These are phyloP conservation scores for Styphnolobium japonicum DNA, from an alignment of 306 rosid genomes.

Conservation along the genomic window DNA sequence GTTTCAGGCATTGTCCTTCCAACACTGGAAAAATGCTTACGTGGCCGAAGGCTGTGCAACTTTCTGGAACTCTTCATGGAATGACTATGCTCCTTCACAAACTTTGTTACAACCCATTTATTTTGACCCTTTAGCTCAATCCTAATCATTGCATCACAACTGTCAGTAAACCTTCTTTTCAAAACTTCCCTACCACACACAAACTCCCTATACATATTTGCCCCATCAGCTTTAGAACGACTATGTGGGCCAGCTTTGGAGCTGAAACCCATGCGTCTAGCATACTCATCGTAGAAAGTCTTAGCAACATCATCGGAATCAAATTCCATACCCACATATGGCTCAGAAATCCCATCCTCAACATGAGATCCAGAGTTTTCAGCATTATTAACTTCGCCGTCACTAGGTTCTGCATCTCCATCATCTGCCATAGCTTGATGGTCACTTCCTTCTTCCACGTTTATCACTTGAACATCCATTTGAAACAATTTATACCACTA, in stretches of 20 bases:
- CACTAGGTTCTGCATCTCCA: conserved; percentile 44
- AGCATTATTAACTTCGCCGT: conserved; percentile 47
- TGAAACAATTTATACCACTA: conserved; percentile 25
- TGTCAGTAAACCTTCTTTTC: conserved; percentile 56
- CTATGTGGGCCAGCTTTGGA: conserved; percentile 48
- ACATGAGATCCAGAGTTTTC: conserved; percentile 43
- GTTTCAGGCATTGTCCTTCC: conserved; percentile 65
- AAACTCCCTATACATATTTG: conserved; percentile 53
- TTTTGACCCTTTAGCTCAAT: conserved; percentile 57
- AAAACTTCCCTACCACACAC: conserved; percentile 68
- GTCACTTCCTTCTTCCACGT: conserved; percentile 55
- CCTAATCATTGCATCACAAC: conserved; percentile 74
- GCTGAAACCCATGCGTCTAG: conserved; percentile 61
- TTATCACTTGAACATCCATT: conserved; percentile 80
- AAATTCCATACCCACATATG: conserved; percentile 77
- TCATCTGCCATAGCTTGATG: conserved; percentile 49
- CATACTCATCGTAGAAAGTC: conserved; percentile 64
- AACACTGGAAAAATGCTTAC: conserved; percentile 82
- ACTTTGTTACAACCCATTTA: conserved; percentile 77
- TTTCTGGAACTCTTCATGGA: conserved; percentile 48
- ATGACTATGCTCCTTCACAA: conserved; percentile 84
- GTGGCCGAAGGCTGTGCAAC: conserved; percentile 56
- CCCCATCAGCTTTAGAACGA: conserved; percentile 54
- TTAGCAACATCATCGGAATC: conserved; percentile 67
- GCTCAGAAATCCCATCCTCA: conserved; percentile 51